Base-by-base conservation (phyloP, 768 basidiomycete genomes). In the Mycena olivaceomarginata region DNA sequence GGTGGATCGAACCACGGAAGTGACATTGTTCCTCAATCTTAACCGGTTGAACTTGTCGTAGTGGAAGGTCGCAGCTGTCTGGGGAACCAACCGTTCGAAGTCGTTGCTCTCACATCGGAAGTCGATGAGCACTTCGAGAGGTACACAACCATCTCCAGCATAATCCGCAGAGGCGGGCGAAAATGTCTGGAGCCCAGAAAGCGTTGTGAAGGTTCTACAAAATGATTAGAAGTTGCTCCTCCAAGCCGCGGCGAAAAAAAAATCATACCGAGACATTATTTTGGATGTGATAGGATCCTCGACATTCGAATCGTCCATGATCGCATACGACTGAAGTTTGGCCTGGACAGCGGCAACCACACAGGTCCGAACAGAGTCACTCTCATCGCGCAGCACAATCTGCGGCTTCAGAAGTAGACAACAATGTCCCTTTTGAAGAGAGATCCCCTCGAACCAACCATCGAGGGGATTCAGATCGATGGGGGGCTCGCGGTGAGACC, bases 41-140 rank as follows among this genome's bases (percentile, higher is more conserved):
- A 98, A 90, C 56, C 94, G 94, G 85, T 99, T 99, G 88, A 98
- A 98, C 83, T 96, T 97, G 89, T 99, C 98, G 83, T 97, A 97
- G 63, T 93, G 94, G 76, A 98, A 92, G 5, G 90, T 93, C 0
- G 95, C 95, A 73, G 96, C 93, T 0, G 97, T 96, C 84, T 96
- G 95, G 4, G 96, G 95, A 8, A 99, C 95, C 51, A 99, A 90
- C 3, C 97, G 94, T 81, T 98, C 96, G 83, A 98, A 98, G 65
- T 92, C 92, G 64, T 89, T 88, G 76, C 93, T 94, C 85, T 97
- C 95, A 82, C 95, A 95, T 60, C 94, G 91, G 67, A 93, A 90
- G 85, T 99, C 97, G 72, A 98, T 92, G 67, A 98, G 85, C 56
- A 97, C 95, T 85, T 99, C 98, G 31, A 97, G 88, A n/a, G 98